Conservation (phyloP, 2,329 filamentous ascomycete genomes). For the Sporothrix variecibatus region DNA sequence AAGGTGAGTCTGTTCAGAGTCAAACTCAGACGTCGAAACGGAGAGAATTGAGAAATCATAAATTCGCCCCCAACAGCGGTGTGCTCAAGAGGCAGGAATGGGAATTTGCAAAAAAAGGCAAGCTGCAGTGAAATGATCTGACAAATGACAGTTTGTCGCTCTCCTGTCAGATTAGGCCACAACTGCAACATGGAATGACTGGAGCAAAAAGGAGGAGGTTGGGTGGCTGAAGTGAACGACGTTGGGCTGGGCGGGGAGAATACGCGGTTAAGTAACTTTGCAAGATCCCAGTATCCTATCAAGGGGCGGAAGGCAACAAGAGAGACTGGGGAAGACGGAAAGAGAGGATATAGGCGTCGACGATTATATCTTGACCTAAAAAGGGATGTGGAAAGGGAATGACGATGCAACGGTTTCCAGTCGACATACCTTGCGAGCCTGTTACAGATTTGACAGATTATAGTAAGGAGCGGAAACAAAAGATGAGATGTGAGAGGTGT, state of each 20-base stretch:
- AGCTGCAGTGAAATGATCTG: background rate
- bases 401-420: background rate
- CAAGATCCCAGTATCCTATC: background rate
- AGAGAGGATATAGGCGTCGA: background rate
- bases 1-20: background rate
- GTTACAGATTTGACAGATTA: background rate
- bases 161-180: constrained; percentile 3
- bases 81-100: background rate
- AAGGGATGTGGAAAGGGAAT: background rate
- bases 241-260: background rate
- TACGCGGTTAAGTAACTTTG: background rate
- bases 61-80: background rate
- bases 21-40: background rate
- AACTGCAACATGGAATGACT: background rate
- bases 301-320: background rate
- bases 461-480: background rate
- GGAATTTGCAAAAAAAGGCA: background rate
- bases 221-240: background rate
- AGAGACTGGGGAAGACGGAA: background rate
- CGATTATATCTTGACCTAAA: background rate
- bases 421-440: background rate
- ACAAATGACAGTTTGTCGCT: background rate
- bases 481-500: background rate
- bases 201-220: constrained; percentile 10
- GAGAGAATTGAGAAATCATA: background rate